A percentile compares a stretch with the other conserved stretches of the same genome.
Conservation (phyloP, 257 asterid species). For the Gentiana straminea region DNA sequence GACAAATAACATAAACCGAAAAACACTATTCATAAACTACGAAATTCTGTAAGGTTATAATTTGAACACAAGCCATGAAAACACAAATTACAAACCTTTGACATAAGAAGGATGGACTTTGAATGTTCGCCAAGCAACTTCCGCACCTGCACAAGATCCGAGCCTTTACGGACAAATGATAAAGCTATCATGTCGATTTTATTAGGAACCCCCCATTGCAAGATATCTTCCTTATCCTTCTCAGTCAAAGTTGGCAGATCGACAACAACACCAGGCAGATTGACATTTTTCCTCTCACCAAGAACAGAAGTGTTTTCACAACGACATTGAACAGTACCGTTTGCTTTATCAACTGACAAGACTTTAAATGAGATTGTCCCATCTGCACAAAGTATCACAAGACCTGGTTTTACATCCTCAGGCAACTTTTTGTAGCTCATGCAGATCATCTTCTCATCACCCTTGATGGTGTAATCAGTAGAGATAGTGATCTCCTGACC, state of each 20-base stretch:
- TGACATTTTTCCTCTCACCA: constrained; percentile 37
- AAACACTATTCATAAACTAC: neutral
- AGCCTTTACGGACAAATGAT: constrained; percentile 34
- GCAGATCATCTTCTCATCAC: constrained; percentile 25
- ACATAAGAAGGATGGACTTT: constrained; percentile 27
- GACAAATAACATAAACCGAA: neutral
- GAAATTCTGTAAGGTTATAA: no score
- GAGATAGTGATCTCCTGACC: constrained; percentile 33
- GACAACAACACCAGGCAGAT: constrained; percentile 30
- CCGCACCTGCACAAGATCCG: constrained; percentile 29
- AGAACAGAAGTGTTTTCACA: constrained; percentile 32
- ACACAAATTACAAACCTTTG: constrained; percentile 18
- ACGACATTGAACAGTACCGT: constrained; percentile 29
- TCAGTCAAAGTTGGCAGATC: constrained; percentile 33
- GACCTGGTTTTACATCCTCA: constrained; percentile 25
- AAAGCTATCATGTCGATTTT: constrained; percentile 29
- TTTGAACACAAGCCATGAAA: neutral
- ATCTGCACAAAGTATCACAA: constrained; percentile 30
- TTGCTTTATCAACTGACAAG: constrained; percentile 13
- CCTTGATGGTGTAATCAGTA: constrained; percentile 25
- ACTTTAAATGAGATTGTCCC: constrained; percentile 33
- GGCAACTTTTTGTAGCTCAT: constrained; percentile 40
- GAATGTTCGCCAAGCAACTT: constrained; percentile 26
- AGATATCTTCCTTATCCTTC: constrained; percentile 30
- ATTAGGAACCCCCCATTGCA: constrained; percentile 35